Percentiles rank a stretch among this genome's conserved stretches.
Conservation (phyloP, 1,284 basidiomycete genomes). For the Blastosporella zonata region DNA sequence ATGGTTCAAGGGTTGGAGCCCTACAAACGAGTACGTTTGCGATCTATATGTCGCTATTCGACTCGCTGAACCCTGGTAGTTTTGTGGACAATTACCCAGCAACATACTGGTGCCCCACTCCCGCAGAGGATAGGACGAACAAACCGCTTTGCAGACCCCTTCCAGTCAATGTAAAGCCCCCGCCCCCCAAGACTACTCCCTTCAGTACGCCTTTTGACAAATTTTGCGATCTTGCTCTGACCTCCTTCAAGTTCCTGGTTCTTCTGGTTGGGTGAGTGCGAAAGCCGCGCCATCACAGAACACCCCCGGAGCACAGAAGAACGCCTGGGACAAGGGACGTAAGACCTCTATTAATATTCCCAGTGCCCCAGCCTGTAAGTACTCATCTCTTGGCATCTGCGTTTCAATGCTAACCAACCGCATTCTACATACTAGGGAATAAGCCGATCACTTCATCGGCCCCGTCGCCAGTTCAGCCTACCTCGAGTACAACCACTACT, state of each 20-base stretch:
- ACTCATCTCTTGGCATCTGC: not conserved
- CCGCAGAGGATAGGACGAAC: slow-evolving; percentile 52
- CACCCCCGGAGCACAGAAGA: slow-evolving; percentile 18
- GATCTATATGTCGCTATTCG: slow-evolving; percentile 1
- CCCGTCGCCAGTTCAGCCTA: not conserved
- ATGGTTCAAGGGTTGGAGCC: slow-evolving; percentile 56
- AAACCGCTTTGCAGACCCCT: slow-evolving; percentile 57
- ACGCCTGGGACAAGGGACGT: slow-evolving; percentile 18
- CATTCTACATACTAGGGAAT: slow-evolving; percentile 12
- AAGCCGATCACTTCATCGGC: slow-evolving; percentile 17
- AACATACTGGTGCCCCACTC: slow-evolving; percentile 50
- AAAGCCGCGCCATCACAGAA: slow-evolving; percentile 15
- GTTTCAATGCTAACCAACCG: not conserved
- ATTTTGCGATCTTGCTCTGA: not conserved
- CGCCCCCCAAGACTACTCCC: slow-evolving; percentile 23
- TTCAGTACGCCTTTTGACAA: slow-evolving; percentile 13
- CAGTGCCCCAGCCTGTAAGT: slow-evolving; percentile 14
- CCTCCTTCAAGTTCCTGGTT: slow-evolving; percentile 19
- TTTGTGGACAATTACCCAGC: slow-evolving; percentile 52
- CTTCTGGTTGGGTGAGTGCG: slow-evolving; percentile 17
- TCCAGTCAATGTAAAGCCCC: slow-evolving; percentile 35
- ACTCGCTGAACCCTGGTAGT: slow-evolving; percentile 23
- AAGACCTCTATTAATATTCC: not conserved
- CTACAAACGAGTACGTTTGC: slow-evolving; percentile 33
- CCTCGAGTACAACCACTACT: not conserved